A percentile compares a stretch with the other conserved stretches of the same genome.
Conservation (phyloP, 441 rosid species). For the California macrophylla region DNA sequence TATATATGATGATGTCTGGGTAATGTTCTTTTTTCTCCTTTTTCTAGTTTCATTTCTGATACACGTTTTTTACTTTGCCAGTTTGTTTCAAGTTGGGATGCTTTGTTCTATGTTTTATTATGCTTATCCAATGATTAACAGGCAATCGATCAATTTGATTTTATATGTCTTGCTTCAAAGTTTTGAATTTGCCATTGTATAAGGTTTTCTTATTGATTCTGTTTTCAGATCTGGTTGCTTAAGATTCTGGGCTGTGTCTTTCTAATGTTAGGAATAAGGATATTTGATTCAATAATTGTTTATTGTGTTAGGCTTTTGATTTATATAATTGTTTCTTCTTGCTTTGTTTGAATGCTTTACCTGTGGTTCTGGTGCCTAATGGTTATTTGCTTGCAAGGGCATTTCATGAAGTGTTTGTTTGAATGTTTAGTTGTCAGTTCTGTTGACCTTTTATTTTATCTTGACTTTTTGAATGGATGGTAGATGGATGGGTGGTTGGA, state of each 20-base stretch:
- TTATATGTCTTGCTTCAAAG: neutral
- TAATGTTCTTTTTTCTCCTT: neutral
- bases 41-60: neutral
- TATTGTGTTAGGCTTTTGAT: neutral
- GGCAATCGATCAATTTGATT: neutral
- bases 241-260: neutral
- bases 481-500: neutral
- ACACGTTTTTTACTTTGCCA: neutral
- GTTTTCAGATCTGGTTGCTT: neutral
- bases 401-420: neutral
- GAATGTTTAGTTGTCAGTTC: conserved; percentile 4
- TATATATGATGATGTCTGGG: neutral
- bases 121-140: neutral
- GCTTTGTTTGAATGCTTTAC: neutral
- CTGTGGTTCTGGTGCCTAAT: neutral
- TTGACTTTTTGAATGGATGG: conserved; percentile 14
- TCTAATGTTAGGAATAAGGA: neutral
- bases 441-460: neutral
- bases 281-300: neutral
- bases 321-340: neutral
- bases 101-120: neutral
- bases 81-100: neutral
- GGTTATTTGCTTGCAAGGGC: neutral
- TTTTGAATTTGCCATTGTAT: neutral
- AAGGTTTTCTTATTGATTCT: neutral